Percentiles rank a stretch among this genome's conserved stretches.
phyloP scores from a whole-genome alignment of 306 rosid species.

The Quercus mongolica region DNA sequence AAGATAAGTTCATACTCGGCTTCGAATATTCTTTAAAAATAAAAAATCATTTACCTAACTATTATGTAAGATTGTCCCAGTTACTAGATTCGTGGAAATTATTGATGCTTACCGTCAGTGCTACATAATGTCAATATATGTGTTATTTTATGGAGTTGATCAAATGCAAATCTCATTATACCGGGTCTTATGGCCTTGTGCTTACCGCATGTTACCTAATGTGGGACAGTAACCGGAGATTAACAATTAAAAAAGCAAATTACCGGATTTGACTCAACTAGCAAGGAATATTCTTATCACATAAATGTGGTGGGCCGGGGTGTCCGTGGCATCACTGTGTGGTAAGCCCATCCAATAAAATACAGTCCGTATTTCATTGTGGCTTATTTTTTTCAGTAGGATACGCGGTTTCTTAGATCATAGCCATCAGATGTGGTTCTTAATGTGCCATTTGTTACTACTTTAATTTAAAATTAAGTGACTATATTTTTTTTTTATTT shows the following conservation, averaged over 20 bases:
- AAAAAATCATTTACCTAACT: not conserved
- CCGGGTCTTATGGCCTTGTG: conserved; percentile 16
- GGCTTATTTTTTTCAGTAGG: too few relatives aligned
- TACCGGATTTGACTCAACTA: not conserved
- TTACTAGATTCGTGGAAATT: not conserved
- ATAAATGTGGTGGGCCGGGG: not conserved
- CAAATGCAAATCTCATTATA: conserved; percentile 9
- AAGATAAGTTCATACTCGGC: too few relatives aligned
- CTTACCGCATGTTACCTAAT: not conserved
- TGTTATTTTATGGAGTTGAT: conserved; percentile 7
- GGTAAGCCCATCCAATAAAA: not conserved
- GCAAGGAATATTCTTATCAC: not conserved
- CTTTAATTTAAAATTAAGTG: too few relatives aligned
- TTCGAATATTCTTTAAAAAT: not conserved
- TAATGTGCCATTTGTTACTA: too few relatives aligned
- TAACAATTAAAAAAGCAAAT: not conserved
- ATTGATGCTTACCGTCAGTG: not conserved
- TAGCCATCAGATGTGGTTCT: too few relatives aligned
- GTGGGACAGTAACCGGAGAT: not conserved
- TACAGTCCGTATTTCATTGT: too few relatives aligned
- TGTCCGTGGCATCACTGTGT: not conserved
- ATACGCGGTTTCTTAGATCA: too few relatives aligned
- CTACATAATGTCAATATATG: not conserved
- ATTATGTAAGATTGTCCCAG: not conserved
- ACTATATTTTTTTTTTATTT: too few relatives aligned